Percentiles rank a stretch among this genome's conserved stretches.
Conservation (phyloP, 2,329 filamentous ascomycete species). For the Cercospora nicotianae region DNA sequence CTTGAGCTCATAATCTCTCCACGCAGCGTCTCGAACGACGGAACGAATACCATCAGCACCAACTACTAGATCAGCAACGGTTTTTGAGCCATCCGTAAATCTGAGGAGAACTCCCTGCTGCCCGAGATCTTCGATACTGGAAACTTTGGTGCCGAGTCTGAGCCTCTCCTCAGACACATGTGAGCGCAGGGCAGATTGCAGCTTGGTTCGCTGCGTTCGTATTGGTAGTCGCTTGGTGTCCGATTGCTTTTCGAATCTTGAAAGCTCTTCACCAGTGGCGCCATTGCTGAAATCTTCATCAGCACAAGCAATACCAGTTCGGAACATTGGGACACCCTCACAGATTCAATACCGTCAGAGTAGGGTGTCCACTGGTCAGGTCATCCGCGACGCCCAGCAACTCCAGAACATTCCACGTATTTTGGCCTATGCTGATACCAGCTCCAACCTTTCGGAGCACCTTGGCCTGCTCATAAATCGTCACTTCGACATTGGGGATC, state of each 20-base stretch:
- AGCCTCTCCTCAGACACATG: conserved; percentile 49
- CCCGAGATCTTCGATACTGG: conserved; percentile 42
- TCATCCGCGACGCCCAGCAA: conserved; percentile 47
- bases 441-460: conserved; percentile 51
- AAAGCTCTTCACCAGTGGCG: conserved; percentile 22
- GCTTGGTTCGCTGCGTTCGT: conserved; percentile 34
- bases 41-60: conserved; percentile 57
- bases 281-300: conserved; percentile 17
- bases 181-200: conserved; percentile 53
- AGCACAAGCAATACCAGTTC: background rate
- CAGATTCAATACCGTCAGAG: conserved; percentile 22
- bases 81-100: conserved; percentile 47
- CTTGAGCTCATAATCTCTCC: conserved; percentile 46
- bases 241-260: conserved; percentile 10
- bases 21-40: conserved; percentile 47
- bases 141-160: conserved; percentile 49
- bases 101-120: conserved; percentile 42
- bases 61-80: conserved; percentile 32
- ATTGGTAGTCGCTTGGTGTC: conserved; percentile 13
- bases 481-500: conserved; percentile 45
- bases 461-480: conserved; percentile 49
- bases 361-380: conserved; percentile 32
- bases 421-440: conserved; percentile 49
- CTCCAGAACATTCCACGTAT: conserved; percentile 52
- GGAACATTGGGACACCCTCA: background rate